A percentile compares a stretch with the other conserved stretches of the same genome.
Evolutionary conservation across 352 stramenopile species (phyloP).

Genomic region (Salisapilia sapeloensis): DNA sequence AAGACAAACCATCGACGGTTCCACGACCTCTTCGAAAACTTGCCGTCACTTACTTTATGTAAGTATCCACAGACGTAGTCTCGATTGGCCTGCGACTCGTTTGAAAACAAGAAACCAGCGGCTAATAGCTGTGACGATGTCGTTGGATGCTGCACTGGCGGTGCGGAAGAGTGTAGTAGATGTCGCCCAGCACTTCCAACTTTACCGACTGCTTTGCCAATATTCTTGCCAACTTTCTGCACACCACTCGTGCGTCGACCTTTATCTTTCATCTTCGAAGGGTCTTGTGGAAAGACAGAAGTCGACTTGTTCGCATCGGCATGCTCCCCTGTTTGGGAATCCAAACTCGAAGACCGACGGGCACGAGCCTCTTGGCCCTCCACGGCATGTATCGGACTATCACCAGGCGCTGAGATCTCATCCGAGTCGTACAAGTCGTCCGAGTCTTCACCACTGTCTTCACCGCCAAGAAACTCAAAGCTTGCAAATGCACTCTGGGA

Average conservation of each 20-base stretch:
- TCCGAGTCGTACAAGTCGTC: conserved; percentile 60
- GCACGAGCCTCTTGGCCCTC: conserved; percentile 2
- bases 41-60: conserved; percentile 76
- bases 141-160: conserved; percentile 6
- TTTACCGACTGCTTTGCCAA: conserved; percentile 59
- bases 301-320: too few relatives aligned
- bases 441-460: conserved; percentile 68
- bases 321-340: too few relatives aligned
- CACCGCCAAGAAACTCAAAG: conserved; percentile 72
- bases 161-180: conserved; percentile 57
- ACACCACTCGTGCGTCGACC: conserved; percentile 15
- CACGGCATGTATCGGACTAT: background rate
- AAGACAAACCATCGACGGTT: conserved; percentile 77
- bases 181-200: conserved; percentile 31
- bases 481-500: conserved; percentile 22
- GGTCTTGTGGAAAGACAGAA: too few relatives aligned
- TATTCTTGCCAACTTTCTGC: conserved; percentile 59
- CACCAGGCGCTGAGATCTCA: conserved; percentile 47
- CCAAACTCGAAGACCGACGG: conserved; percentile 2
- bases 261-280: background rate
- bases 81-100: conserved; percentile 57
- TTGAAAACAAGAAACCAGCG: conserved; percentile 47
- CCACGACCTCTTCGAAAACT: conserved; percentile 70
- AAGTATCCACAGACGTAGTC: conserved; percentile 72
- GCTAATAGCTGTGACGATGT: conserved; percentile 10